Percentiles rank a stretch among this genome's conserved stretches.
phyloP scores from a whole-genome alignment of 768 basidiomycete species.

The Royoungia palumana region DNA sequence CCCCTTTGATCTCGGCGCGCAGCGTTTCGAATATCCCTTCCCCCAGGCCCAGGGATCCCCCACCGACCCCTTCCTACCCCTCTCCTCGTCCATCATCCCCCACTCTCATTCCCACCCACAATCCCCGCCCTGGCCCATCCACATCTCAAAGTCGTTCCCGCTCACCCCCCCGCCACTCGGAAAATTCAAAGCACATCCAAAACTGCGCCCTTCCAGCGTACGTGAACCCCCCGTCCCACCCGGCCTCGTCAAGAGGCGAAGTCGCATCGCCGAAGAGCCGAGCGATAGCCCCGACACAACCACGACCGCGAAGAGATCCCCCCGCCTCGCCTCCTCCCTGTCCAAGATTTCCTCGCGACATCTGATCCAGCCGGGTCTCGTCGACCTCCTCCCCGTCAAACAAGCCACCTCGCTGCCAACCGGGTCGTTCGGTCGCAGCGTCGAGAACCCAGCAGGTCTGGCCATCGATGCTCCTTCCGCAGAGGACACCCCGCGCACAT shows the following conservation, averaged over 20 bases:
- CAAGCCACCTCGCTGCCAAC: constrained; percentile 10
- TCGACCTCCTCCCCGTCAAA: constrained; percentile 6
- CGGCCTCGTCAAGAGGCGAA: constrained; percentile 27
- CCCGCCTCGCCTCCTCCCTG: constrained; percentile 6
- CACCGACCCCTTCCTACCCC: constrained; percentile 24
- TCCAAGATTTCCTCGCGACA: neutral
- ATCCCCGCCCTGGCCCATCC: constrained; percentile 25
- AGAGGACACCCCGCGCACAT: constrained; percentile 13
- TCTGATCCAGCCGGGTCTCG: neutral
- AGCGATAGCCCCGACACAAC: constrained; percentile 25
- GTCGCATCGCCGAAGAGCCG: constrained; percentile 26
- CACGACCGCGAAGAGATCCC: constrained; percentile 5
- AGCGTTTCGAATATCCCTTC: constrained; percentile 33
- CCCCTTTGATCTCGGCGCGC: constrained; percentile 33
- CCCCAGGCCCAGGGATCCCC: constrained; percentile 30
- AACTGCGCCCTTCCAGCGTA: constrained; percentile 23
- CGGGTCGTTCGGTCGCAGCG: constrained; percentile 1
- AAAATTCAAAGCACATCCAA: constrained; percentile 28
- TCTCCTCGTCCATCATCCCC: constrained; percentile 20
- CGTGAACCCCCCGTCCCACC: constrained; percentile 34
- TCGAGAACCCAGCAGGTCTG: constrained; percentile 1
- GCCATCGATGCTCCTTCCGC: neutral
- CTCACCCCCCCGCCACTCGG: constrained; percentile 28
- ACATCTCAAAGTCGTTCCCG: constrained; percentile 31
- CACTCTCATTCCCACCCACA: constrained; percentile 27